Conservation (phyloP, 2,329 filamentous ascomycete genomes). For the Sclerotinia spermophila region DNA sequence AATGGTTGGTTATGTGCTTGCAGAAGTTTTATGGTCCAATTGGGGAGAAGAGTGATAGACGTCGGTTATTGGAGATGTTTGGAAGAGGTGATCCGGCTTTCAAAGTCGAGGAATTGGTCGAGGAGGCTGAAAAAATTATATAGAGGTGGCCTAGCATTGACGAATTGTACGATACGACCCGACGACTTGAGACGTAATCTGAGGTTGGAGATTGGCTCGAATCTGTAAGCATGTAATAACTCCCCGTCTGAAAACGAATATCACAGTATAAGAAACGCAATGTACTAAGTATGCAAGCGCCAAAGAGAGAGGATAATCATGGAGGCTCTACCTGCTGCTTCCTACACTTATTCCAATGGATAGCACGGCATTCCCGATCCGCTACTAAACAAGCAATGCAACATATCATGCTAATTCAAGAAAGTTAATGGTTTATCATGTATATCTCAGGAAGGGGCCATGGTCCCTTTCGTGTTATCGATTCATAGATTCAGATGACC, state of each 20-base stretch:
- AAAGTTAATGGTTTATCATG: neutral
- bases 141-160: slow-evolving; percentile 34
- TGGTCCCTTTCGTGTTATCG: neutral
- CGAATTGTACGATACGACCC: neutral
- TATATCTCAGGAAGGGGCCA: neutral
- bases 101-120: slow-evolving; percentile 77
- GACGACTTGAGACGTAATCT: neutral
- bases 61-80: slow-evolving; percentile 78
- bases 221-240: neutral
- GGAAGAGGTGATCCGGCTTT: slow-evolving; percentile 73
- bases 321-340: no score
- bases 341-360: neutral
- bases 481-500: neutral
- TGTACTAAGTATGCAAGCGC: neutral
- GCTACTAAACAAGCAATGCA: neutral
- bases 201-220: neutral
- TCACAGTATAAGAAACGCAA: neutral
- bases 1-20: slow-evolving; percentile 86
- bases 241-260: neutral
- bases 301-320: neutral
- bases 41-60: slow-evolving; percentile 53
- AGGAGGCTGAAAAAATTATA: slow-evolving; percentile 80
- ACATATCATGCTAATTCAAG: neutral
- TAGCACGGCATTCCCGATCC: neutral
- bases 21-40: slow-evolving; percentile 84